These are phyloP conservation scores for Chaetomium sp. DNA, from an alignment of 2,329 filamentous ascomycete species.

Conservation along the genomic window DNA sequence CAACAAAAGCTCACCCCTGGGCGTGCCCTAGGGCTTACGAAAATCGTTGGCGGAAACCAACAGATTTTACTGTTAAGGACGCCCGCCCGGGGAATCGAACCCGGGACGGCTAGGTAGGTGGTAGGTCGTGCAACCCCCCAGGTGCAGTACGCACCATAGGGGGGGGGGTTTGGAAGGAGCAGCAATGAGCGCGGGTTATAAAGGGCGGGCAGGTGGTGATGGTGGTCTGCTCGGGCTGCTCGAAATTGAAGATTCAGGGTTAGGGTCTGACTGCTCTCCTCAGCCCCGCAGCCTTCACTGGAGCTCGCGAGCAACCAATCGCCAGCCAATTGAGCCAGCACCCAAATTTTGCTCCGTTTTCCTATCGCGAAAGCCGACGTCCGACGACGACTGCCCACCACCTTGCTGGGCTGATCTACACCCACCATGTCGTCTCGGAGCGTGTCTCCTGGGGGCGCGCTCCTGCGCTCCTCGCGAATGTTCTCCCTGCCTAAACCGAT, in stretches of 20 bases:
- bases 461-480: conserved; percentile 81
- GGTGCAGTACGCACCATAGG: no score
- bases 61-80: no score
- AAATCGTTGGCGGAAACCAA: no score
- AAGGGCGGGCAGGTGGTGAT: neutral
- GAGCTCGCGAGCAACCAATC: conserved; percentile 2
- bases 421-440: conserved; percentile 27
- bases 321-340: conserved; percentile 1
- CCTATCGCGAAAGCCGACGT: conserved; percentile 6
- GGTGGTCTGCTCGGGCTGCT: neutral
- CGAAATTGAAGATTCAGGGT: conserved; percentile 5
- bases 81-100: no score
- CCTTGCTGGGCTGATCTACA: conserved; percentile 6
- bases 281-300: no score
- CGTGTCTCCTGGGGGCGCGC: conserved; percentile 56
- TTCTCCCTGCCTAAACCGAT: conserved; percentile 80
- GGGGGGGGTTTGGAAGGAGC: no score
- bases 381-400: conserved; percentile 7
- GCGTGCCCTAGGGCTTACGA: no score
- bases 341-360: conserved; percentile 19
- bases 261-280: conserved; percentile 7
- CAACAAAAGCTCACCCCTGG: no score
- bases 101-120: no score
- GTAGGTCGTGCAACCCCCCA: no score
- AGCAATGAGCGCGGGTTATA: no score